Evolutionary conservation across 1,139 yeast species (phyloP), one percentile per base, ranked within the genome.

Genomic region (Yamadazyma friedrichii): DNA sequence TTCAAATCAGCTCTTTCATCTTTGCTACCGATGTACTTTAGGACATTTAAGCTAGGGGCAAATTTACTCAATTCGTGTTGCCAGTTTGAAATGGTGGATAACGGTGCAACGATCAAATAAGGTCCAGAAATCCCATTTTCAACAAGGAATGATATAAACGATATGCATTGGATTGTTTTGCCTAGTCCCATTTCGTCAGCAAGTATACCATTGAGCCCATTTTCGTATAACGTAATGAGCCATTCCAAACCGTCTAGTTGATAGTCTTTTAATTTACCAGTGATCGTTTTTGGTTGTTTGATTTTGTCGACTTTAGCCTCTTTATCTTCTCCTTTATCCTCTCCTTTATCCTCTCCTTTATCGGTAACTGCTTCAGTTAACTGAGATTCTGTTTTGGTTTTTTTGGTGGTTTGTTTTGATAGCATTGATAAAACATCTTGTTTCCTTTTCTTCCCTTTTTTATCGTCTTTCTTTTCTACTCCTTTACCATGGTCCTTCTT

Each of bases 131-230:
- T 78, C 2, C 87, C 91, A 56, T 88, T 80, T 51, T 88, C 96
- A 34, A 85, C 76, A 34, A 93, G 67, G 56, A 84, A 88, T 9
- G 88, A 79, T 11, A 91, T 55, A 47, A 91, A 73, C 0, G 95
- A 76, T 42, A 93, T 87, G 35, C 94, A 84, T 59, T 91, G 96
- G 10, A 91, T 63, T 0, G 98, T 93, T 57, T 91, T 91, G 5
- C 98, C 98, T 32, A 89, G 67, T 0, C 98, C 98, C 98, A 91
- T 93, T 60, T 91, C 98, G 62, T 93, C 98, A 0, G 98, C 98
- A 25, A 93, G 66, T 28, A 93, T 89, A 3, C 98, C 98, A 62
- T 93, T 93, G 27, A 93, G 69, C 0, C 98, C 98, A 60, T 93
- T 93, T 58, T 91, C 95, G 58, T 85, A 93, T 25, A 93, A 67